Evolutionary conservation across 1,284 basidiomycete species (phyloP), one percentile per base, ranked within the genome.

Genomic region (Ustilago lituana): DNA sequence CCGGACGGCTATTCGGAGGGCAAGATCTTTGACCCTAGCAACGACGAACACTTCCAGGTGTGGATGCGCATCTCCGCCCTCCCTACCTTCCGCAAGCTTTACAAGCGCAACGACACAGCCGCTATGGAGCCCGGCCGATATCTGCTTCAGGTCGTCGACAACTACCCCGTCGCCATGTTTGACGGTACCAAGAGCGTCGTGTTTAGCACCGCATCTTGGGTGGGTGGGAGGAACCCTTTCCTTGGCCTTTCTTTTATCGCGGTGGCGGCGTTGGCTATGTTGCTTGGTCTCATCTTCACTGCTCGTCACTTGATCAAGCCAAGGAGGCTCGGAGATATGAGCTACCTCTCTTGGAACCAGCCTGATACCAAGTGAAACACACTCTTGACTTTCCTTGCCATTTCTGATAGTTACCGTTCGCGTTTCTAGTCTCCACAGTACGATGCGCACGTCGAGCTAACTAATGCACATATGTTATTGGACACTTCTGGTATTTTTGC

Each of bases 31-130:
- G 85, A 97, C 79, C 85, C 98, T 29, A 85, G 85, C 49, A 78
- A 83, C 1, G 89, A 98, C 81, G 92, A 98, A 83, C 94, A 94
- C 80, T 98, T 99, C 85, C 94, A 97, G 84, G 94, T 98, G 75
- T 99, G 96, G 96, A 99, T 99, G 96, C 89, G 95, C 62, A 95
- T 93, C 2, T 93, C 96, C 1, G 95, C 94, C 20, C 84, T 98
- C 52, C 95, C 96, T 1, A 97, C 94, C 1, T 98, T 99, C 84
- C 89, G 93, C 38, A 98, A 98, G 84, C 85, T 98, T 19, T 98
- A 91, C 82, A 93, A 89, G 24, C 86, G 96, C 61, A 98, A 98
- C 83, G 95, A 98, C 79, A 83, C 87, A 26, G 86, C 89, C 27
- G 85, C 85, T 35, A 89, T 99, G 86, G 74, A 79, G 10, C 86